Conservation (phyloP, 2,329 filamentous ascomycete species). For the Microsporum canis region DNA sequence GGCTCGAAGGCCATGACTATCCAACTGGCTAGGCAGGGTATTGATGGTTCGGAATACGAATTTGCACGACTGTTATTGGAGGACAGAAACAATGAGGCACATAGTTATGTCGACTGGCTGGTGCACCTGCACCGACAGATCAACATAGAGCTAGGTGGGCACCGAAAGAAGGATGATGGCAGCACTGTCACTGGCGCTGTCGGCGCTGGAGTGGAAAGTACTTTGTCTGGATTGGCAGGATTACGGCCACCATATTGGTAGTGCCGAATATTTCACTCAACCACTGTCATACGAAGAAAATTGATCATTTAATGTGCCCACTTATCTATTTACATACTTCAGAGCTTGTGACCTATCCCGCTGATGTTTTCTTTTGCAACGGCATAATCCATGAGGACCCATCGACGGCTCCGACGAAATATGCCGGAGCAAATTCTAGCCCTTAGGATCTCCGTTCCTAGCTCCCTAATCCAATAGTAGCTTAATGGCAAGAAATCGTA, state of each 20-base stretch:
- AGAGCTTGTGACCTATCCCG: not conserved
- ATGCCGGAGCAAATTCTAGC: not conserved
- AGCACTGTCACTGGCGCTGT: conserved; percentile 17
- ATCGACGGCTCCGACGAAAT: not conserved
- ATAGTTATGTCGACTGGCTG: conserved; percentile 97
- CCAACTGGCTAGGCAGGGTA: conserved; percentile 79
- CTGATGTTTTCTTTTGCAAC: not conserved
- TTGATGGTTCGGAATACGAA: conserved; percentile 93
- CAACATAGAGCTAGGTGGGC: conserved; percentile 61
- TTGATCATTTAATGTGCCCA: not conserved
- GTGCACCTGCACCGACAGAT: conserved; percentile 90
- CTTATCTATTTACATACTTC: conserved; percentile 1
- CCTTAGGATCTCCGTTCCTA: not conserved
- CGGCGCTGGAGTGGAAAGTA: conserved; percentile 23
- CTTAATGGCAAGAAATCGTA: no score
- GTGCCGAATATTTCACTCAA: conserved; percentile 2
- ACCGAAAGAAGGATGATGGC: conserved; percentile 38
- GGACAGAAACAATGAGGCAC: conserved; percentile 93
- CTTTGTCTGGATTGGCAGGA: conserved; percentile 36
- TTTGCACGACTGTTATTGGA: conserved; percentile 86
- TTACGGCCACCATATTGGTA: conserved; percentile 39
- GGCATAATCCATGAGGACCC: not conserved
- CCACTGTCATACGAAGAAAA: not conserved
- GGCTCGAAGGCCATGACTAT: conserved; percentile 81
- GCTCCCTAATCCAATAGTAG: no score